These are phyloP conservation scores for Ascochyta clinopodiicola DNA, from an alignment of 2,329 filamentous ascomycete genomes.

Conservation along the genomic window DNA sequence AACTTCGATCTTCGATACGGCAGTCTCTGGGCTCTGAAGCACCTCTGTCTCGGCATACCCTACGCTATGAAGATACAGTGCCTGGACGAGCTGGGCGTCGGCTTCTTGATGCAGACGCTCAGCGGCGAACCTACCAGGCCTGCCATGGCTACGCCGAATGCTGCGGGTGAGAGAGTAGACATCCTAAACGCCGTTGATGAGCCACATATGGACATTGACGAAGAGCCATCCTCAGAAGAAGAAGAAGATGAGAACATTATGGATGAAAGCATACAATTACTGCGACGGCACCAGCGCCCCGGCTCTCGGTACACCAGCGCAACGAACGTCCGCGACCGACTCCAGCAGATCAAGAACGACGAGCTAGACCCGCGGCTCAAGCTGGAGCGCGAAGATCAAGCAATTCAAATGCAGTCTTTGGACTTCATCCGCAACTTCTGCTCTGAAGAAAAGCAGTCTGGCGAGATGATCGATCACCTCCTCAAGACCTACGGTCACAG, in stretches of 20 bases:
- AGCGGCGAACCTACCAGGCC: slow-evolving; percentile 60
- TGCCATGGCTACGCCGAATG: slow-evolving; percentile 63
- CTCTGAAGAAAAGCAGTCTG: slow-evolving; percentile 63
- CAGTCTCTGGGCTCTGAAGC: slow-evolving; percentile 92
- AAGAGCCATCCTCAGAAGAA: slow-evolving; percentile 41
- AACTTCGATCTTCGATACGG: slow-evolving; percentile 82
- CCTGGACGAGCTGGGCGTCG: slow-evolving; percentile 76
- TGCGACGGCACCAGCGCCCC: slow-evolving; percentile 46
- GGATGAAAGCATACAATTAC: slow-evolving; percentile 52
- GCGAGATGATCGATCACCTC: slow-evolving; percentile 82
- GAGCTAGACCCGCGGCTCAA: slow-evolving; percentile 73
- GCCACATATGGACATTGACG: slow-evolving; percentile 51
- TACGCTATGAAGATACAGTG: slow-evolving; percentile 78
- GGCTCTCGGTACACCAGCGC: slow-evolving; percentile 46
- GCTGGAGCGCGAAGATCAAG: slow-evolving; percentile 77
- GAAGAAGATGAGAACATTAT: slow-evolving; percentile 57
- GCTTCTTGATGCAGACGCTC: slow-evolving; percentile 82
- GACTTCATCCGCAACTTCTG: slow-evolving; percentile 91
- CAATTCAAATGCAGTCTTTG: slow-evolving; percentile 88
- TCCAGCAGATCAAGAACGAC: slow-evolving; percentile 61
- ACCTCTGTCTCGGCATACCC: slow-evolving; percentile 76
- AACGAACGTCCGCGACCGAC: slow-evolving; percentile 47
- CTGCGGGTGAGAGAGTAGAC: slow-evolving; percentile 66
- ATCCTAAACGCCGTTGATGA: slow-evolving; percentile 61
- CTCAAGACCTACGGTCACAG: slow-evolving; percentile 78